These are phyloP conservation scores for Penstemon barbatus DNA, from an alignment of 257 asterid species.

Conservation along the genomic window DNA sequence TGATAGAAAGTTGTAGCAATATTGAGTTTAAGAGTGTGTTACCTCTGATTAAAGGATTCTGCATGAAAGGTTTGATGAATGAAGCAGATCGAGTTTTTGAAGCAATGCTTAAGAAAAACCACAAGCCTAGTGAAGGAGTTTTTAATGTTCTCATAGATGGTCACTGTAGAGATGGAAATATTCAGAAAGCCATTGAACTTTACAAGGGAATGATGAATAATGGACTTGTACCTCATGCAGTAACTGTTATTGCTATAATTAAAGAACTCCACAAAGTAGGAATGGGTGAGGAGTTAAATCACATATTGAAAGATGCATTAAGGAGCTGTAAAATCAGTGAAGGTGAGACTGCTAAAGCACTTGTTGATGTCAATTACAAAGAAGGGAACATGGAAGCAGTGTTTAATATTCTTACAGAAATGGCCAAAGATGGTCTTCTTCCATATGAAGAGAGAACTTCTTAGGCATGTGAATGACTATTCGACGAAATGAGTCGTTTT, in stretches of 20 bases:
- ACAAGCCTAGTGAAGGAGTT: constrained; percentile 58
- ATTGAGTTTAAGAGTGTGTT: constrained; percentile 48
- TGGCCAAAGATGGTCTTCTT: constrained; percentile 90
- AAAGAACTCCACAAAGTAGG: constrained; percentile 68
- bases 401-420: constrained; percentile 56
- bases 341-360: constrained; percentile 68
- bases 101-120: constrained; percentile 53
- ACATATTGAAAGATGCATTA: constrained; percentile 49
- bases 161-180: constrained; percentile 62
- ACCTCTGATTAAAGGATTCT: constrained; percentile 80
- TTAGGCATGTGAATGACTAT: constrained; percentile 28
- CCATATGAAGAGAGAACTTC: constrained; percentile 56
- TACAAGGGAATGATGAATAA: constrained; percentile 56
- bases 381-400: constrained; percentile 85
- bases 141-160: constrained; percentile 76
- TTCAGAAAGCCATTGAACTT: constrained; percentile 56
- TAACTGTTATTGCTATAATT: constrained; percentile 57
- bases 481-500: neutral
- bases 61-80: constrained; percentile 83
- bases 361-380: constrained; percentile 63
- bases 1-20: constrained; percentile 68
- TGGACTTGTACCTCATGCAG: constrained; percentile 66
- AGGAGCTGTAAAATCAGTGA: constrained; percentile 64
- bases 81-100: constrained; percentile 72
- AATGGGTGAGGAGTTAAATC: constrained; percentile 51